Evolutionary conservation across 192 early-diverging fungal genomes (phyloP).

Genomic region (Obelidium mucronatum): DNA sequence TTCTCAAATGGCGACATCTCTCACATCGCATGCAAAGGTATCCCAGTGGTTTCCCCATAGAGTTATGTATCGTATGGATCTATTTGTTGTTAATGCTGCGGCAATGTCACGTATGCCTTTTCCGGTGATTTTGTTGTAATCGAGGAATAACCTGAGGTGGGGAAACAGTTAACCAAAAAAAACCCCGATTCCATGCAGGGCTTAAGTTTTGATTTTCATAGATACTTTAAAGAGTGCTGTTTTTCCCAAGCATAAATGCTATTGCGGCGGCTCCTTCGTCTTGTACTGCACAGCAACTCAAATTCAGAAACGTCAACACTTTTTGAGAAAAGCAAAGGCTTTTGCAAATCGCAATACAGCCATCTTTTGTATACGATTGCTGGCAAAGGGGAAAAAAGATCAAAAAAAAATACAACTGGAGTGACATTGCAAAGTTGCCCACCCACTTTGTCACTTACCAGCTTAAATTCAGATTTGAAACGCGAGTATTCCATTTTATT

Average conservation of each 20-base stretch:
- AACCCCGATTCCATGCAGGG: no score
- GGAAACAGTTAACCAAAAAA: no score
- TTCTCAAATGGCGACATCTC: not conserved
- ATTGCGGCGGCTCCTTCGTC: slow-evolving; percentile 57
- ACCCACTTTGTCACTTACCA: slow-evolving; percentile 45
- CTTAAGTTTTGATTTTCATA: not conserved
- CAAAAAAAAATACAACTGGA: no score
- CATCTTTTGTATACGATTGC: slow-evolving; percentile 58
- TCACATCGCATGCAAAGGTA: slow-evolving; percentile 51
- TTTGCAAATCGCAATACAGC: slow-evolving; percentile 45
- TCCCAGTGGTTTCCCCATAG: slow-evolving; percentile 60
- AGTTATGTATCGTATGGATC: slow-evolving; percentile 33
- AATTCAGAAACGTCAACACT: slow-evolving; percentile 39
- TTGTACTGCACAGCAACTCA: slow-evolving; percentile 53
- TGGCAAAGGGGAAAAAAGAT: slow-evolving; percentile 7
- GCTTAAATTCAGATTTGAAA: slow-evolving; percentile 46
- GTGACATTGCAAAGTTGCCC: no score
- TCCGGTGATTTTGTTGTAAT: slow-evolving; percentile 56
- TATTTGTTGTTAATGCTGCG: slow-evolving; percentile 35
- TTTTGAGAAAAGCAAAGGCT: slow-evolving; percentile 42
- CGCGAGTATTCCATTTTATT: slow-evolving; percentile 34
- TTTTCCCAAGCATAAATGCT: slow-evolving; percentile 39
- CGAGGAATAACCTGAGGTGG: slow-evolving; percentile 46
- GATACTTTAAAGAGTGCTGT: slow-evolving; percentile 7
- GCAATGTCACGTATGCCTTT: slow-evolving; percentile 45